A percentile compares a stretch with the other conserved stretches of the same genome.
These are phyloP conservation scores for Pinus tabuliformis DNA, from an alignment of 75 land plant genomes.

Conservation along the genomic window DNA sequence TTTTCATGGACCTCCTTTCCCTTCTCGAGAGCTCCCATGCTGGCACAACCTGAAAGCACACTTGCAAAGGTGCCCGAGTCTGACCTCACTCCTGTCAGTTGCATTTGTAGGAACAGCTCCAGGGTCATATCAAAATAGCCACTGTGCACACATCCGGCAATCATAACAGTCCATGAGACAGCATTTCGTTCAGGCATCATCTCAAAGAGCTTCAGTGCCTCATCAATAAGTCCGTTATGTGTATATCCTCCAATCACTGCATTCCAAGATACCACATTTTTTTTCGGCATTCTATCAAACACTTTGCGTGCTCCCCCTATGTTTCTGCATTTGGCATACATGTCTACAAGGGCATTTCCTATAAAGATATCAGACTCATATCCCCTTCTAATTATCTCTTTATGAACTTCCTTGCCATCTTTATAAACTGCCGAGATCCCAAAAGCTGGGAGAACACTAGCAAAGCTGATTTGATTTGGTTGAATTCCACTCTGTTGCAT, in stretches of 20 bases:
- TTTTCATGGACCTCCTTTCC: constrained; percentile 9
- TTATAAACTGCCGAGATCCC: not conserved
- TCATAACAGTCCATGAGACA: too few species aligned
- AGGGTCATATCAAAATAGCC: constrained; percentile 5
- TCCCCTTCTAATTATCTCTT: constrained; percentile 3
- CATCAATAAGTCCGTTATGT: constrained; percentile 15
- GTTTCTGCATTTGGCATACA: constrained; percentile 30
- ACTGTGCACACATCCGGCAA: too few species aligned
- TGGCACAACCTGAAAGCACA: constrained; percentile 11
- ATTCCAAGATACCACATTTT: constrained; percentile 48
- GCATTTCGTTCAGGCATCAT: constrained; percentile 4
- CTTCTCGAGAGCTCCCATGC: not conserved
- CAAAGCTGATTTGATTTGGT: not conserved
- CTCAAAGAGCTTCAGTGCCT: constrained; percentile 20
- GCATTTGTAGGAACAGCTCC: constrained; percentile 27
- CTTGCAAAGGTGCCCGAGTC: constrained; percentile 8
- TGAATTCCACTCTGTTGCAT: constrained; percentile 12
- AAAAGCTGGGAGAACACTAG: constrained; percentile 13
- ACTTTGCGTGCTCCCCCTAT: constrained; percentile 16
- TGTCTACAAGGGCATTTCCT: constrained; percentile 30
- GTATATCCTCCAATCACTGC: constrained; percentile 36
- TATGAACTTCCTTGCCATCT: constrained; percentile 11
- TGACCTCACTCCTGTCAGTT: constrained; percentile 1
- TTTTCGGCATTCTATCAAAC: constrained; percentile 36
- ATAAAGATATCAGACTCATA: constrained; percentile 17